These are phyloP conservation scores for Hibiscus syriacus DNA, from an alignment of 345 rosid genomes.

Conservation along the genomic window DNA sequence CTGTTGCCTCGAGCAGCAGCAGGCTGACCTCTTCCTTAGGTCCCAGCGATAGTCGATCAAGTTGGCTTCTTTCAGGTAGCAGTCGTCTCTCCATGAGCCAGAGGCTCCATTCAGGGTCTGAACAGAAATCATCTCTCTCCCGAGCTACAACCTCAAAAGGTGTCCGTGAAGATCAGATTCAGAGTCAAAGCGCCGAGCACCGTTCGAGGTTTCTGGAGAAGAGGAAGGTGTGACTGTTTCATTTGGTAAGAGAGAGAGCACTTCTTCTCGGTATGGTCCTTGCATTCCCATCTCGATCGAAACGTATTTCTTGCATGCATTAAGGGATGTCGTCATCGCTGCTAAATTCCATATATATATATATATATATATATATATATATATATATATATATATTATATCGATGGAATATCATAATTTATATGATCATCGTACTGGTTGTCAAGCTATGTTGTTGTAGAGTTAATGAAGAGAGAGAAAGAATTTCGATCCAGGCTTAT, in stretches of 20 bases:
- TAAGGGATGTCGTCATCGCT: neutral
- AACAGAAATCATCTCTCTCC: constrained; percentile 8
- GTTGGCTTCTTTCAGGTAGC: too few relatives aligned
- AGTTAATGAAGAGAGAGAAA: too few relatives aligned
- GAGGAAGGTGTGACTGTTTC: neutral
- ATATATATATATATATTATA: too few relatives aligned
- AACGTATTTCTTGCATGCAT: neutral
- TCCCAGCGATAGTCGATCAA: too few relatives aligned
- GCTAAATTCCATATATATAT: constrained; percentile 1
- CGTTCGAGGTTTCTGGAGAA: neutral
- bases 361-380: too few relatives aligned
- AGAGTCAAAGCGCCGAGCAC: neutral
- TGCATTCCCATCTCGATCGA: neutral
- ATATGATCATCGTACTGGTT: too few relatives aligned
- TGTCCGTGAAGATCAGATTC: constrained; percentile 1
- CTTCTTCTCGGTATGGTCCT: neutral
- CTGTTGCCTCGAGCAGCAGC: too few relatives aligned
- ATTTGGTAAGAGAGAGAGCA: neutral
- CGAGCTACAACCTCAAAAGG: constrained; percentile 11
- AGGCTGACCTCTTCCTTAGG: too few relatives aligned
- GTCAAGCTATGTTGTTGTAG: too few relatives aligned
- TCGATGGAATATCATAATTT: too few relatives aligned
- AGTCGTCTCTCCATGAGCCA: constrained; percentile 23
- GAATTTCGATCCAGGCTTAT: too few relatives aligned
- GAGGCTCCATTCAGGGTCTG: constrained; percentile 18